Percentiles rank a stretch among this genome's conserved stretches.
Conservation (phyloP, 2,329 filamentous ascomycete genomes). For the Phaeosphaeria sp. region DNA sequence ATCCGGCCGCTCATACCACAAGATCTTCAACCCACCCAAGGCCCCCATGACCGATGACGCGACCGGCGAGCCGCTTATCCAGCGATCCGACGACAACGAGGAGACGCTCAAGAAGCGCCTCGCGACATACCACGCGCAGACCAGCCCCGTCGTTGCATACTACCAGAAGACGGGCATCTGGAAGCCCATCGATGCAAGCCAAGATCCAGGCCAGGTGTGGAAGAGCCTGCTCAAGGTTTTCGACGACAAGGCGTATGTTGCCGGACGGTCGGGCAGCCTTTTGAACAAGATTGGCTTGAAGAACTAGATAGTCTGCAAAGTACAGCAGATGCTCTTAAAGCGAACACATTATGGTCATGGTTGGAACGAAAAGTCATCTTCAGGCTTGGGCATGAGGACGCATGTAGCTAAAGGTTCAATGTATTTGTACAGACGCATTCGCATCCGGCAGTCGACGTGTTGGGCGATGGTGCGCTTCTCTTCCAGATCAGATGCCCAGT, state of each 20-base stretch:
- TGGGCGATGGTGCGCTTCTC: slow-evolving; percentile 9
- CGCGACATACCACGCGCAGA: slow-evolving; percentile 92
- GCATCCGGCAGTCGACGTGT: slow-evolving; percentile 7
- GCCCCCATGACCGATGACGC: slow-evolving; percentile 92
- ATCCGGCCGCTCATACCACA: slow-evolving; percentile 96
- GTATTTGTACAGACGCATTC: slow-evolving; percentile 36
- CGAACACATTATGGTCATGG: slow-evolving; percentile 5
- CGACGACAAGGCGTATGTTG: slow-evolving; percentile 59
- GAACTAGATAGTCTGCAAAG: slow-evolving; percentile 46
- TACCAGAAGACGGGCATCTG: slow-evolving; percentile 98
- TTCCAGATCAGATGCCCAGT: slow-evolving; percentile 10
- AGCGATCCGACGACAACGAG: slow-evolving; percentile 96
- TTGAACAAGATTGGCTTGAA: slow-evolving; percentile 62
- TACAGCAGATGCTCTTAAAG: not conserved
- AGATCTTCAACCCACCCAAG: slow-evolving; percentile 98
- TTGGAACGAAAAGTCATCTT: slow-evolving; percentile 19
- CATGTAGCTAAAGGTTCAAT: slow-evolving; percentile 26
- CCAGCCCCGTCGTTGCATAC: slow-evolving; percentile 88
- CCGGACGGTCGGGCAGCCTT: slow-evolving; percentile 51
- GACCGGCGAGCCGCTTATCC: slow-evolving; percentile 94
- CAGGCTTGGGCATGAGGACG: slow-evolving; percentile 21
- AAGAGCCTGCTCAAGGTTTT: slow-evolving; percentile 88
- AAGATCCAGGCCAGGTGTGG: slow-evolving; percentile 96
- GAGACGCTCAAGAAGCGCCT: slow-evolving; percentile 95
- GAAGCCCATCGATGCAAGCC: slow-evolving; percentile 92